Base-by-base conservation (phyloP, 2,329 filamentous ascomycete genomes). In the Fusarium sp. region DNA sequence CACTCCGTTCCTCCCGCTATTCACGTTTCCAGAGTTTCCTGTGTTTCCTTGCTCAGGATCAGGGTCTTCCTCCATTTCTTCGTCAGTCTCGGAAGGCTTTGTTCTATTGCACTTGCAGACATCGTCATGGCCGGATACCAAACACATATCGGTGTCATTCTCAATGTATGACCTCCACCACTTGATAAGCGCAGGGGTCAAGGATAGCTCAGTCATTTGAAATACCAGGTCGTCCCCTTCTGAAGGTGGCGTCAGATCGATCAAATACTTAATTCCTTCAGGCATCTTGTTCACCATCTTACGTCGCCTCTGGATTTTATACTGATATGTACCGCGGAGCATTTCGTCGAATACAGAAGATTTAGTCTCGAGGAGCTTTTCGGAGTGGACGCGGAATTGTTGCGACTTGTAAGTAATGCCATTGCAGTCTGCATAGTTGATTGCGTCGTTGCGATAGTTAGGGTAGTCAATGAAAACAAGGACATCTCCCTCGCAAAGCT, bases 191-290 rank as follows among this genome's bases (percentile, higher is more conserved):
- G 85, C 85, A 6, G 81, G 77, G 0, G 89, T 86, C 56, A 90
- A 85, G 15, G 85, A 90, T 15, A 91, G 73, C 61, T 89, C 85
- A 1, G 87, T 87, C 61, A 89, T 82, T 63, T 88, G 81, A 25
- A 87, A 85, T 3, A 90, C 86, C 12, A 88, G 84, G 15, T 91
- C 89, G 4, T 91, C 89, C 3, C 88, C 90, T 74, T 90, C 86
- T 0, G 79, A 79, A 1, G 87, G 84, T 1, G 90, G 90, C 1
- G 89, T 91, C 15, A 92, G 81, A 70, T 92, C 89, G 38, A 92
- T 73, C 20, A 91, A 79, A 68, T 87, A 91, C 61, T 84, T 84
- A 73, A 91, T 79, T 1, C 83, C 85, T 4, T 78, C 70, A 0
- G 80, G 81, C 12, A 83, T 73, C 16, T 73, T 74, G 25, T 79